A percentile compares a stretch with the other conserved stretches of the same genome.
These are phyloP conservation scores for Chenopodium quinoa DNA, from an alignment of 148 eudicot genomes.

Conservation along the genomic window DNA sequence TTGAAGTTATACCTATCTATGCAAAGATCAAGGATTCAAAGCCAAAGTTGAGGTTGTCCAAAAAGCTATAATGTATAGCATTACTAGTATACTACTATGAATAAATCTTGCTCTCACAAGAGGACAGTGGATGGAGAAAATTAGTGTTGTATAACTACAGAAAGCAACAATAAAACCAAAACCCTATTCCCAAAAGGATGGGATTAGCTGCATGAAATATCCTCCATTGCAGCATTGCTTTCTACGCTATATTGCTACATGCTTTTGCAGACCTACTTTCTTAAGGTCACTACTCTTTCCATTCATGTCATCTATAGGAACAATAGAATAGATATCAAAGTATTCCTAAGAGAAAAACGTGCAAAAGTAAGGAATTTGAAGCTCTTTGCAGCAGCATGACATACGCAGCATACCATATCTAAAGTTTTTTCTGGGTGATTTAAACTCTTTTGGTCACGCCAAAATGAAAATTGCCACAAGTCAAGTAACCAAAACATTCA, in stretches of 20 bases:
- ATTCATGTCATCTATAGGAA: too few relatives aligned
- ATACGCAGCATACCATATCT: background rate
- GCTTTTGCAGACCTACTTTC: too few relatives aligned
- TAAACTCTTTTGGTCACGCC: background rate
- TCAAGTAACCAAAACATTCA: background rate
- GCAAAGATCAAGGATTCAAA: background rate
- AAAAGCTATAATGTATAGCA: background rate
- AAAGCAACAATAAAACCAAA: too few relatives aligned
- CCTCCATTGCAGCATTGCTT: too few relatives aligned
- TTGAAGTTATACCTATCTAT: background rate
- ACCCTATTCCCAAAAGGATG: too few relatives aligned
- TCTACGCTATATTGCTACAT: too few relatives aligned
- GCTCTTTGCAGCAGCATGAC: background rate
- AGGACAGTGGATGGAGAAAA: background rate
- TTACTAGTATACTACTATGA: background rate
- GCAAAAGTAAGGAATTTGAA: background rate
- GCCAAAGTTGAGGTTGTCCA: background rate
- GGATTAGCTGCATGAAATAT: too few relatives aligned
- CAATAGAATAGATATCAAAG: background rate
- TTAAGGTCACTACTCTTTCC: too few relatives aligned
- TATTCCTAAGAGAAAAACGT: background rate
- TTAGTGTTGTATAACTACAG: background rate
- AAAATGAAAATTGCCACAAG: background rate
- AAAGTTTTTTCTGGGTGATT: background rate
- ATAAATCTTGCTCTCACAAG: background rate